Base-by-base conservation (phyloP, 83 land plant species). In the Larix sibirica region DNA sequence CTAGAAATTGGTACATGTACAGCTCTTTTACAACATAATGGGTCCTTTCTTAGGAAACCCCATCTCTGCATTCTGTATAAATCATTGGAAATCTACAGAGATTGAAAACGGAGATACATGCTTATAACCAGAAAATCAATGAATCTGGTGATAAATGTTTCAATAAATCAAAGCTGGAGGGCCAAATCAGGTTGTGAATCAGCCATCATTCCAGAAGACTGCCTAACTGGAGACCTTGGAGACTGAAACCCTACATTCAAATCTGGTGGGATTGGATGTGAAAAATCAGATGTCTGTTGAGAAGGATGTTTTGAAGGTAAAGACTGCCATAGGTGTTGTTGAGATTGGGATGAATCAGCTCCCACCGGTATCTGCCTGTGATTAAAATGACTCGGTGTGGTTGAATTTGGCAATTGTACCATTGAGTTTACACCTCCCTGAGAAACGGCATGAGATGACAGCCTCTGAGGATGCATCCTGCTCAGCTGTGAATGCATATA, bases 161-260 rank as follows among this genome's bases (percentile, higher is more conserved):
- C 40, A 58, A 78, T 58, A 78, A 78, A 78, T 77, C 76, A 86
- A 38, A 86, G 81, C 79, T 86, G 88, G 50, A 86, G 83, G 28
- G 88, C 87, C 56, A 86, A 84, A 80, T 86, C 87, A 31, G 88
- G 96, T 69, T 94, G 94, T n/a, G 94, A 87, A 40, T 93, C 94
- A 16, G 85, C 79, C 47, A 42, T n/a, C 59, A 88, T 81, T 18
- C 88, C 83, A 2, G 91, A 81, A 40, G 93, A 80, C 63, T 66
- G 81, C 63, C 64, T 75, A 38, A 56, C 89, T 38, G 96, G 95
- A 54, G 96, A 92, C 24, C 80, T 87, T 12, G 92, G 85, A 4
- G 90, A 81, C 79, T 90, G 95, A 85, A 90, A 92, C 9, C 90
- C 81, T 79, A 94, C 86, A 76, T 94, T 94, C 87, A 94, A 83